Evolutionary conservation across 179 eudicot genomes (phyloP), one percentile per base, ranked within the genome.

Genomic region (Drosera spatulata): DNA sequence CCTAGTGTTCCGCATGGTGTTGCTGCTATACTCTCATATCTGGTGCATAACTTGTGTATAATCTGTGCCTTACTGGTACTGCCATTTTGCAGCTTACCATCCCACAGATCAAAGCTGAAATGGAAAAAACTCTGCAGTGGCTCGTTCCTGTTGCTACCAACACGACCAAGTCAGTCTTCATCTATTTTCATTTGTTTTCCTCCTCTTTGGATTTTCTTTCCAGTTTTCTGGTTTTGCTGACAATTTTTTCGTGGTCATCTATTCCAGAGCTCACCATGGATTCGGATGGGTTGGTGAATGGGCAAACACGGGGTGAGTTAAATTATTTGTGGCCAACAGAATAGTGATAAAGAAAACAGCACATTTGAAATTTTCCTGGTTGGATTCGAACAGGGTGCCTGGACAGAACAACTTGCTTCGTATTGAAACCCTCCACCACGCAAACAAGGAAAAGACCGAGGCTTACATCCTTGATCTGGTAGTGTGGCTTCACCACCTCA

Each of bases 261-360:
- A 49, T 63, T 75, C 52, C 81, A 93, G 99, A 81, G 97, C 97
- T 44, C 99, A 93, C 77, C 99, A 93, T 69, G 99, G 99, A 60
- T 93, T 93, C 45, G 99, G 99, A 41, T 93, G 99, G 99, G 99
- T 93, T 63, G 99, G 99, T 61, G 99, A 93, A 80, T 93, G 99
- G 99, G 97, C 97, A 52, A 93, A 86, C 69, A 85, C 94, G 0
- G 95, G 99, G 97, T 89, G 65, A 78, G 83, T 64, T 51, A 11
- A 5, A 60, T 22, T 22, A 22, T 22, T 22, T 22, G 33, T 22
- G 33, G 33, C 33, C 33, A 22, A 22, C 33, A 22, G 33, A 22
- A 22, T 22, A 22, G 3, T 41, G 3, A 11, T 6, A 40, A 40
- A 4, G 40, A 7, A 39, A 10, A 12, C 49, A 45, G 6, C 58